These are phyloP conservation scores for Isoetes taiwanensis DNA, from an alignment of 75 land plant species.

Conservation along the genomic window DNA sequence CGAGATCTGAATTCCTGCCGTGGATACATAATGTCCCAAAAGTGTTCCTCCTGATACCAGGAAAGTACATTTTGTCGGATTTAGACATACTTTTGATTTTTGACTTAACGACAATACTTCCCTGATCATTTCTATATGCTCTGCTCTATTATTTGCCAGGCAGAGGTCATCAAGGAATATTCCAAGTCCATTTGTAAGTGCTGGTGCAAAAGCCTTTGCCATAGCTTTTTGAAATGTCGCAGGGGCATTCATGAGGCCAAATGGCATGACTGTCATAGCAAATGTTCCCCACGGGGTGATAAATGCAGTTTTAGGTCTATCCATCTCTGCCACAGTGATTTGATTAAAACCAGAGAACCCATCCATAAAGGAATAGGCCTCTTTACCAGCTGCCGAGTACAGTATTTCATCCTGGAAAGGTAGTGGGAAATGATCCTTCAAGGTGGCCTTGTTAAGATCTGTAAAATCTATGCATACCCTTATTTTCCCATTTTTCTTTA, in stretches of 20 bases:
- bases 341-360: conserved; percentile 3
- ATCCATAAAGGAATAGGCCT: conserved; percentile 7
- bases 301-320: conserved; percentile 8
- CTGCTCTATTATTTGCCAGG: too few relatives aligned
- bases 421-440: neutral
- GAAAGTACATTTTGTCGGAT: too few relatives aligned
- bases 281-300: conserved; percentile 12
- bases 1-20: too few relatives aligned
- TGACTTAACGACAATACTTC: too few relatives aligned
- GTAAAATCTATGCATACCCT: neutral
- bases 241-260: conserved; percentile 10
- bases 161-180: too few relatives aligned
- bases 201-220: too few relatives aligned
- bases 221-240: conserved; percentile 4
- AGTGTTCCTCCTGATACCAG: too few relatives aligned
- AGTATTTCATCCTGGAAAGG: neutral
- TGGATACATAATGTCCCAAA: too few relatives aligned
- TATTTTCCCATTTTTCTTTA: neutral
- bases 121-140: too few relatives aligned
- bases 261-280: conserved; percentile 8
- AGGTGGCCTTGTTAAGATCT: neutral
- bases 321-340: neutral
- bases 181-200: too few relatives aligned
- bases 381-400: neutral
- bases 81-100: too few relatives aligned